phyloP scores from a whole-genome alignment of 257 asterid genomes.

The Solanum chiquidenum region DNA sequence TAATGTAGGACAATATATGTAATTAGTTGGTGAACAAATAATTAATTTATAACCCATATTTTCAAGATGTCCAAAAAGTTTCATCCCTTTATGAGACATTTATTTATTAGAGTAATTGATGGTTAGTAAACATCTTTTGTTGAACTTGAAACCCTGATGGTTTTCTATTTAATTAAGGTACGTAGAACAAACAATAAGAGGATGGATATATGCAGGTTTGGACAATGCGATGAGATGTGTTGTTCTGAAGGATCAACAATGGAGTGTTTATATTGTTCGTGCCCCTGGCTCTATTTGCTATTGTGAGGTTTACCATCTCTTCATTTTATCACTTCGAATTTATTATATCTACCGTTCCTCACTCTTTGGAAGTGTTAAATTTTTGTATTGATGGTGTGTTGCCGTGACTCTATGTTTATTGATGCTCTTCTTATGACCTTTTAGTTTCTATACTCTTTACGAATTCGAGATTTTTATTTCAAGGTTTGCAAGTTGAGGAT shows the following conservation, averaged over 20 bases:
- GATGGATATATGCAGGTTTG: conserved; percentile 31
- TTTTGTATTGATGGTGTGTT: too few species aligned
- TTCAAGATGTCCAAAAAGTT: not conserved
- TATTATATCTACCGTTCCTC: not conserved
- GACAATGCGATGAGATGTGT: conserved; percentile 79
- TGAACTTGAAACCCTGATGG: not conserved
- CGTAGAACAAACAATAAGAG: not conserved
- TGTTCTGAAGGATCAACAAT: conserved; percentile 66
- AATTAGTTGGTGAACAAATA: not conserved
- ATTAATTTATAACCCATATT: too few species aligned
- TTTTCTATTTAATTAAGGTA: not conserved
- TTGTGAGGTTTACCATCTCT: conserved; percentile 39
- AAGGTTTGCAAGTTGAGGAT: too few species aligned
- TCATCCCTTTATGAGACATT: not conserved
- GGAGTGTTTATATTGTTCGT: conserved; percentile 92
- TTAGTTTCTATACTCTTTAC: too few species aligned
- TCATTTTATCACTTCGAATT: not conserved
- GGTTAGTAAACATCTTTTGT: not conserved
- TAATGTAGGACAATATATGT: too few species aligned
- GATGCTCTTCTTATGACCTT: too few species aligned
- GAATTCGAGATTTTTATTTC: too few species aligned
- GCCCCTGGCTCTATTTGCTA: conserved; percentile 79
- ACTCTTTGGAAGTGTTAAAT: too few species aligned
- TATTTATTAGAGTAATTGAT: not conserved
- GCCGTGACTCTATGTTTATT: too few species aligned